phyloP scores from a whole-genome alignment of 2,329 filamentous ascomycete genomes.

The Aspergillus uvarum region DNA sequence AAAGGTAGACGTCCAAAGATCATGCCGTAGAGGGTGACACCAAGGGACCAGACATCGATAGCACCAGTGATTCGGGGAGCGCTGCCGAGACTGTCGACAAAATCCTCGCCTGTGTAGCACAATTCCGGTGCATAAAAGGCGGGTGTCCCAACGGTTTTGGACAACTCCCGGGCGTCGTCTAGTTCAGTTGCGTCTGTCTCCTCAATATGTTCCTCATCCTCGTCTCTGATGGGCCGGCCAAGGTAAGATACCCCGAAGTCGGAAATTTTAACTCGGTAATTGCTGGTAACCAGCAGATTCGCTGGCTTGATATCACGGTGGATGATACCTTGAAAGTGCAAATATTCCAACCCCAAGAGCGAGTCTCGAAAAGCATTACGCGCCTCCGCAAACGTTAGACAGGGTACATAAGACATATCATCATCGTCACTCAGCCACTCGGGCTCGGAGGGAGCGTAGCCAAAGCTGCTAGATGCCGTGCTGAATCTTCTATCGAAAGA shows the following conservation, averaged over 20 bases:
- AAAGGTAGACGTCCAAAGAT: slow-evolving; percentile 94
- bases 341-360: slow-evolving; percentile 86
- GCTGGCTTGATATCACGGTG: slow-evolving; percentile 85
- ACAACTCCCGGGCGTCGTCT: slow-evolving; percentile 91
- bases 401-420: slow-evolving; percentile 89
- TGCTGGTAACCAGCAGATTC: slow-evolving; percentile 82
- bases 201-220: slow-evolving; percentile 72
- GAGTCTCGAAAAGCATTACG: slow-evolving; percentile 88
- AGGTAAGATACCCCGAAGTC: slow-evolving; percentile 99
- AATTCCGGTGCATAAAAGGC: slow-evolving; percentile 97
- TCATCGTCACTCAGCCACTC: slow-evolving; percentile 60
- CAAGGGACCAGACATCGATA: slow-evolving; percentile 96
- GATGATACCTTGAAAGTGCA: slow-evolving; percentile 83
- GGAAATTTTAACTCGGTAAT: slow-evolving; percentile 91
- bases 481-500: slow-evolving; percentile 72
- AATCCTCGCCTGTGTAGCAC: slow-evolving; percentile 78
- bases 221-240: slow-evolving; percentile 79
- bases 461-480: slow-evolving; percentile 66
- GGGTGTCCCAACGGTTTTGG: slow-evolving; percentile 95
- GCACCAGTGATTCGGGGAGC: slow-evolving; percentile 78
- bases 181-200: slow-evolving; percentile 84
- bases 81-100: slow-evolving; percentile 53
- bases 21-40: slow-evolving; percentile 93
- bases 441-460: slow-evolving; percentile 45
- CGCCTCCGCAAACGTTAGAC: slow-evolving; percentile 81